A percentile compares a stretch with the other conserved stretches of the same genome.
These are phyloP conservation scores for Eimeria acervulina DNA, from an alignment of 169 alveolate genomes.

Conservation along the genomic window DNA sequence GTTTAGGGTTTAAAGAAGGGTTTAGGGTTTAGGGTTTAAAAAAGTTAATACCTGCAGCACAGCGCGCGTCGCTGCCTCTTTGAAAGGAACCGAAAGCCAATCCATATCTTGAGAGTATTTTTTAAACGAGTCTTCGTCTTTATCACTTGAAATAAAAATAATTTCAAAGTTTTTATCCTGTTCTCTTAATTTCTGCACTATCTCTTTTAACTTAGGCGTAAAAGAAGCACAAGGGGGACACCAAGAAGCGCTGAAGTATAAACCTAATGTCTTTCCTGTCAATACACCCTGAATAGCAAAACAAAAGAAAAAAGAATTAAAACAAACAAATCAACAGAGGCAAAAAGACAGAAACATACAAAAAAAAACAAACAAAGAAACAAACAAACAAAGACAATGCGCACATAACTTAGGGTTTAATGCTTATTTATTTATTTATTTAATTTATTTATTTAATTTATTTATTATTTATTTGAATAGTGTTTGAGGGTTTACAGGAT, in stretches of 20 bases:
- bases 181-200: conserved; percentile 85
- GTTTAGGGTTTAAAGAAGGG: too few relatives aligned
- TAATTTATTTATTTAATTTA: background rate
- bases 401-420: too few relatives aligned
- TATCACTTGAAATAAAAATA: conserved; percentile 88
- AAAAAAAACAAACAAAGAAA: background rate
- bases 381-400: background rate
- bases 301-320: too few relatives aligned
- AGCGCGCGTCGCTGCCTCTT: conserved; percentile 75
- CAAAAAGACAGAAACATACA: background rate
- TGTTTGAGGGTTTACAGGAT: background rate
- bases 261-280: conserved; percentile 82
- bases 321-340: background rate
- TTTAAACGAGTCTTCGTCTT: conserved; percentile 86
- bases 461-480: background rate
- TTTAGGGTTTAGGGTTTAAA: background rate
- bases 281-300: conserved; percentile 6
- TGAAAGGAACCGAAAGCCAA: conserved; percentile 91
- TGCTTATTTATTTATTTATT: background rate
- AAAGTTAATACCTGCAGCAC: conserved; percentile 46
- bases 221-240: conserved; percentile 93
- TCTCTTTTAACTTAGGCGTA: conserved; percentile 90
- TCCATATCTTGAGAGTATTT: conserved; percentile 86
- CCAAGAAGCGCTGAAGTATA: conserved; percentile 92
- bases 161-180: conserved; percentile 84